Evolutionary conservation across 2,329 filamentous ascomycete species (phyloP).

Genomic region (Colletotrichum cordylinicola): DNA sequence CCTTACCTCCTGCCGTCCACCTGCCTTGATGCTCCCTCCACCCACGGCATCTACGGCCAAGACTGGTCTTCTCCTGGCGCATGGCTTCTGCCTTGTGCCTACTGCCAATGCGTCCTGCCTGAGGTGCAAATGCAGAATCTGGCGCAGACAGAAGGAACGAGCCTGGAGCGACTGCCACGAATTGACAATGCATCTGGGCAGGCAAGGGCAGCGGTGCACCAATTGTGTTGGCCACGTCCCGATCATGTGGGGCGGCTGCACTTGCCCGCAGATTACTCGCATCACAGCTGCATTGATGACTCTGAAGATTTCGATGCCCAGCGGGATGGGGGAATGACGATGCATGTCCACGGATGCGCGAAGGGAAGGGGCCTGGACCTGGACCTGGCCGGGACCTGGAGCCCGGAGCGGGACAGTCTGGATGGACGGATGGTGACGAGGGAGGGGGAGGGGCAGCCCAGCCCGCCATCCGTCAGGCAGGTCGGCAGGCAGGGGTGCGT

Average conservation of each 20-base stretch:
- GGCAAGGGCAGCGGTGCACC: neutral
- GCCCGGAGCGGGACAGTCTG: neutral
- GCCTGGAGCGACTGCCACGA: neutral
- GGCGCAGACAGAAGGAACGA: neutral
- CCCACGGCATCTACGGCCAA: neutral
- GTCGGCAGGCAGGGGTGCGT: neutral
- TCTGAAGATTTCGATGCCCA: neutral
- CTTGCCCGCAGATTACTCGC: conserved; percentile 9
- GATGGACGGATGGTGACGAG: neutral
- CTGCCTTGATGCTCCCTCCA: neutral
- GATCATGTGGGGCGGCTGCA: neutral
- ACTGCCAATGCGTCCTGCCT: neutral
- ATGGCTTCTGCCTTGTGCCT: neutral
- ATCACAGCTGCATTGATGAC: neutral
- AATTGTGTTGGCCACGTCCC: neutral
- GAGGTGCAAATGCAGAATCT: neutral
- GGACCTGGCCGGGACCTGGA: neutral
- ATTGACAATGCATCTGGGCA: neutral
- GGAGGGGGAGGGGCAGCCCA: neutral
- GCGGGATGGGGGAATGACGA: neutral
- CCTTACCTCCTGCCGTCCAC: neutral
- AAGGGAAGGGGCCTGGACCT: neutral
- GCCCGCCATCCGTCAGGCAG: neutral
- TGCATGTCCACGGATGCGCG: neutral
- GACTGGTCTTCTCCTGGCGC: neutral